Evolutionary conservation across 805 yeast species (phyloP), one percentile per base, ranked within the genome.

Genomic region (Barnettozyma vustinii): DNA sequence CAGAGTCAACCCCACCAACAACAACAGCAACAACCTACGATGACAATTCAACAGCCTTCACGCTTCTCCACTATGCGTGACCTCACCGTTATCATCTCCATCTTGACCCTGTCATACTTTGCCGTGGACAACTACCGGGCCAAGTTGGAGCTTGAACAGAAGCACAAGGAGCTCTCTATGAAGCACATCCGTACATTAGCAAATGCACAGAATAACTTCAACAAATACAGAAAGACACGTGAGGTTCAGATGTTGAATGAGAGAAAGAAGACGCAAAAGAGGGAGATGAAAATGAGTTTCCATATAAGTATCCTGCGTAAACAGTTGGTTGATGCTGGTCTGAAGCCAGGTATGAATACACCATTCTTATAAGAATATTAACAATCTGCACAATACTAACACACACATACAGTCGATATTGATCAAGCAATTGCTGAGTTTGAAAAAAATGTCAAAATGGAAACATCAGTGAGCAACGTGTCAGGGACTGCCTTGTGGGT

Each of bases 241-340:
- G 83, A 79, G 45, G 54, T 75, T 12, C 78, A 76, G 53, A 65
- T 75, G n/a, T 56, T 79, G 26, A 74, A 77, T 52, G 83, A 79
- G 52, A 65, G 84, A 16, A 70, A 71, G 47, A 73, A 70, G 12
- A 68, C 67, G n/a, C 70, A 64, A 57, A 74, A 63, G 63, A 69
- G 71, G 52, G 83, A 70, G 59, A 75, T 70, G 69, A 81, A 79
- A 64, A 78, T 83, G 84, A 73, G 77, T 5, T 66, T 83, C 60
- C 92, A 84, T 58, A 73, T 84, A 37, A 88, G 87, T 2, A 62
- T 84, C 63, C 65, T 84, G 32, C 68, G 87, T 45, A 72, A 80
- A 56, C 89, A 84, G 58, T 65, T 84, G 47, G 56, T 64, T 2
- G 84, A 81, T n/a, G 57, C 63, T 4, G 86, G 85, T 0, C 48